Evolutionary conservation across 1,284 basidiomycete genomes (phyloP).

Genomic region (Microbotryum lychnidis-dioicae): DNA sequence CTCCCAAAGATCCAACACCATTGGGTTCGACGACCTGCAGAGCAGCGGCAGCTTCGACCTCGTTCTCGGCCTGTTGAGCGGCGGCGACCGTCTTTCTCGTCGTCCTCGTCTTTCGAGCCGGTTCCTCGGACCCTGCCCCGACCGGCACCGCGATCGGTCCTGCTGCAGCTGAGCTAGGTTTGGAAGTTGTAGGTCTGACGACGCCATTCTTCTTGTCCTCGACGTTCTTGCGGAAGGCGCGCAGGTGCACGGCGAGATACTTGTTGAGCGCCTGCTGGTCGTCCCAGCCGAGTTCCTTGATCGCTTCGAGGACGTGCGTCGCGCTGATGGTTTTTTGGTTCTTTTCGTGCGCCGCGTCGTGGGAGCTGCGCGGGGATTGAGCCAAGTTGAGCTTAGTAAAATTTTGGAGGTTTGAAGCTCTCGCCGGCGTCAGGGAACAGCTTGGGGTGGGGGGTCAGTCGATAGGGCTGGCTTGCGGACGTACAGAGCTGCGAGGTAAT

Average conservation of each 20-base stretch:
- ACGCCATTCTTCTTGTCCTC: conserved; percentile 9
- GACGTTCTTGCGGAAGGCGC: conserved; percentile 7
- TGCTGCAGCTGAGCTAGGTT: too few species aligned
- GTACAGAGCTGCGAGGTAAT: conserved; percentile 34
- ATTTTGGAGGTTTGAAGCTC: too few species aligned
- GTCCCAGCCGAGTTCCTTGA: conserved; percentile 30
- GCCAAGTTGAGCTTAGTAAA: neutral
- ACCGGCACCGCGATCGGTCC: too few species aligned
- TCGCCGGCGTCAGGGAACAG: too few species aligned
- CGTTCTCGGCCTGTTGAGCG: too few species aligned
- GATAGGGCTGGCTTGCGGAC: conserved; percentile 1
- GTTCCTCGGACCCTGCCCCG: too few species aligned
- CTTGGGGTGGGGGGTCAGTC: neutral
- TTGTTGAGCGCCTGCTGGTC: conserved; percentile 21
- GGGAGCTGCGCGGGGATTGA: conserved; percentile 9
- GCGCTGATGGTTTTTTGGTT: conserved; percentile 32
- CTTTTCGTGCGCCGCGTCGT: conserved; percentile 26
- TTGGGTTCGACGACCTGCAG: too few species aligned
- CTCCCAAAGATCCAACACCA: too few species aligned
- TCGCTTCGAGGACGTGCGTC: conserved; percentile 29
- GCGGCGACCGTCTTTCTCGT: too few species aligned
- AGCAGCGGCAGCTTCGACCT: too few species aligned
- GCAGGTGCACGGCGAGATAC: conserved; percentile 21
- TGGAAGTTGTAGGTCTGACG: too few species aligned
- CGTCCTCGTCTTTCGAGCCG: too few species aligned